Evolutionary conservation across 2,329 filamentous ascomycete genomes (phyloP).

Genomic region (Teratosphaeria destructans): DNA sequence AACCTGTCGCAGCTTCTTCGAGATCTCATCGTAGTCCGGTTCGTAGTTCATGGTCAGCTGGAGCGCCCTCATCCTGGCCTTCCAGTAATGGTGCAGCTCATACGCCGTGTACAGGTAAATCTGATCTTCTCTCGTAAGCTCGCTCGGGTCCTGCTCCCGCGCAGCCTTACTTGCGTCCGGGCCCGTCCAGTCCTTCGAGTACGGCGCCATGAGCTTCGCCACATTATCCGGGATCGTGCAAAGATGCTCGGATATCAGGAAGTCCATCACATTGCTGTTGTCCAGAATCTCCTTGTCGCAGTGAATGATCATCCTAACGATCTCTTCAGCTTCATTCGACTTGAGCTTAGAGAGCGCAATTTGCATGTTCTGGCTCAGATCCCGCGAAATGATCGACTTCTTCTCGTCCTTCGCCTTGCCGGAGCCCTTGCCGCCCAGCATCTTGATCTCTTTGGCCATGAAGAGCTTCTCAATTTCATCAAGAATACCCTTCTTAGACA

Average conservation of each 20-base stretch:
- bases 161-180: slow-evolving; percentile 66
- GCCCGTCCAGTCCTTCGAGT: slow-evolving; percentile 92
- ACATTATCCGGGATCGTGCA: slow-evolving; percentile 88
- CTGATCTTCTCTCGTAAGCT: slow-evolving; percentile 90
- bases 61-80: slow-evolving; percentile 87
- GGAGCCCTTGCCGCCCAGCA: slow-evolving; percentile 55
- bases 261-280: slow-evolving; percentile 90
- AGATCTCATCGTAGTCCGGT: slow-evolving; percentile 83
- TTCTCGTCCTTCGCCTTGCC: slow-evolving; percentile 76
- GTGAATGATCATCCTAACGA: slow-evolving; percentile 89
- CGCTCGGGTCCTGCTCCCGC: slow-evolving; percentile 74
- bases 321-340: slow-evolving; percentile 68
- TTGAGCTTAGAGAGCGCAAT: slow-evolving; percentile 93
- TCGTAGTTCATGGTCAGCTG: slow-evolving; percentile 76
- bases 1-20: slow-evolving; percentile 73
- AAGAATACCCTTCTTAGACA: slow-evolving; percentile 87
- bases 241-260: slow-evolving; percentile 82
- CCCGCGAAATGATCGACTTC: slow-evolving; percentile 90
- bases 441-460: slow-evolving; percentile 92
- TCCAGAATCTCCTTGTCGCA: slow-evolving; percentile 84
- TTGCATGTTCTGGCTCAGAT: slow-evolving; percentile 81
- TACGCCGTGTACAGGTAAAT: slow-evolving; percentile 89
- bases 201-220: slow-evolving; percentile 83
- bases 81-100: slow-evolving; percentile 97
- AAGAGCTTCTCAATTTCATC: slow-evolving; percentile 98